These are phyloP conservation scores for Rutstroemia sp. DNA, from an alignment of 2,329 filamentous ascomycete species.

Conservation along the genomic window DNA sequence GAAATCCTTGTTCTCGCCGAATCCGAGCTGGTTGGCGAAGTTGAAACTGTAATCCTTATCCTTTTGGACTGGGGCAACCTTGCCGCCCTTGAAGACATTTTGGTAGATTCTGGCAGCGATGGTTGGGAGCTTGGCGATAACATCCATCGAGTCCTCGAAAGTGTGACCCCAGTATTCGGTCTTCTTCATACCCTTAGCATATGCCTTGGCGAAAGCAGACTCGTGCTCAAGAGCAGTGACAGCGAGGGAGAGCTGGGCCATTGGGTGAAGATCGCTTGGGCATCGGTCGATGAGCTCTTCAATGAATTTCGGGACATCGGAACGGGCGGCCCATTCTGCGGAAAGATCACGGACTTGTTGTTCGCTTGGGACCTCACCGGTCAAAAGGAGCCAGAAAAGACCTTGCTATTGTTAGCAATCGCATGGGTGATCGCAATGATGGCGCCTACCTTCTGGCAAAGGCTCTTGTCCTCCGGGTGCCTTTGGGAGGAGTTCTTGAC, in stretches of 20 bases:
- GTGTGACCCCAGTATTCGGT: constrained; percentile 99
- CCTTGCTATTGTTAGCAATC: constrained; percentile 38
- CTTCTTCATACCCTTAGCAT: constrained; percentile 99
- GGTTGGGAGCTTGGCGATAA: constrained; percentile 98
- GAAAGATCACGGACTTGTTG: constrained; percentile 98
- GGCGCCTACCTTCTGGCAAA: constrained; percentile 70
- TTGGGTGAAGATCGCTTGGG: constrained; percentile 97
- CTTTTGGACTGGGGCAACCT: constrained; percentile 92
- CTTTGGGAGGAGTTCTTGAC: constrained; percentile 95
- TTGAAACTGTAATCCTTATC: constrained; percentile 99
- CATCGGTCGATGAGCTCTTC: constrained; percentile 99
- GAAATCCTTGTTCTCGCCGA: constrained; percentile 90
- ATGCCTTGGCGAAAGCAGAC: constrained; percentile 95
- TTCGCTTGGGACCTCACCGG: constrained; percentile 93
- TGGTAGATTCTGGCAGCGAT: constrained; percentile 99
- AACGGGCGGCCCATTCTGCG: constrained; percentile 96
- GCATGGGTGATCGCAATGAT: neutral
- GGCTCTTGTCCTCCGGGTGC: constrained; percentile 95
- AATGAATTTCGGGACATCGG: constrained; percentile 94
- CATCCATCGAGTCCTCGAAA: constrained; percentile 99
- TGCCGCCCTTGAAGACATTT: constrained; percentile 99
- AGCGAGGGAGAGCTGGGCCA: constrained; percentile 98
- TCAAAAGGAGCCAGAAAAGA: constrained; percentile 99
- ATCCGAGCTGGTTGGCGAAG: constrained; percentile 99
- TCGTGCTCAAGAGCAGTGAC: constrained; percentile 98